Conservation (phyloP, 176 grass and related monocot species). For the Miscanthus lutarioriparius region DNA sequence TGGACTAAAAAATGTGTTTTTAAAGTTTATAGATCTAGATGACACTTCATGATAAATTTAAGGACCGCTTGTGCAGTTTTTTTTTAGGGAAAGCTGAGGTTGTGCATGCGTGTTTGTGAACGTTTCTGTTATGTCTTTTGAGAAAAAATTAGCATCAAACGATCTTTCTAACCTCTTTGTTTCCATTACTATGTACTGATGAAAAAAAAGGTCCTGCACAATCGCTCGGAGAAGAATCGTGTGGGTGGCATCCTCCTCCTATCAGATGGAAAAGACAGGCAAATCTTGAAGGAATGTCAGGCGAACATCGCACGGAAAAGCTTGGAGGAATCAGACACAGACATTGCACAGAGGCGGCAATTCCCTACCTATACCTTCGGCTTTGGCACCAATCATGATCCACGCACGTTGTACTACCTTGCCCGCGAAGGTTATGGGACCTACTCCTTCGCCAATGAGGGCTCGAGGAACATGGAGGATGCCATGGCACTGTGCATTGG, state of each 20-base stretch:
- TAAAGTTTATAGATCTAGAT: too few species aligned
- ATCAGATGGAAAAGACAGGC: neutral
- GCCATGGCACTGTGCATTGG: neutral
- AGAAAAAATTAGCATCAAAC: too few species aligned
- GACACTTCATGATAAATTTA: too few species aligned
- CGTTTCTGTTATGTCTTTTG: too few species aligned
- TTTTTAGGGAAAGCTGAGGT: too few species aligned
- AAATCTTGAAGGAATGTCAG: neutral
- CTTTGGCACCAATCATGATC: neutral
- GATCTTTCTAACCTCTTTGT: too few species aligned
- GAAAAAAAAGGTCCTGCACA: neutral
- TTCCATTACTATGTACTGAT: too few species aligned
- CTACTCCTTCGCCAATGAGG: neutral
- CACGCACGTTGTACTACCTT: neutral
- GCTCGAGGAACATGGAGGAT: neutral
- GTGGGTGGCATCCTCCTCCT: neutral
- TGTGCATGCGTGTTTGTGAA: too few species aligned
- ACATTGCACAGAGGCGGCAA: neutral
- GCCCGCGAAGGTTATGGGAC: neutral
- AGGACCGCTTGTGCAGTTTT: too few species aligned
- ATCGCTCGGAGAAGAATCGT: neutral
- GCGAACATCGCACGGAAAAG: neutral
- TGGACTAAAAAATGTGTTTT: too few species aligned
- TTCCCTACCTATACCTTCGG: neutral
- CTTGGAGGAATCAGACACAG: neutral